Evolutionary conservation across 2,329 filamentous ascomycete species (phyloP).

Genomic region (Apiospora sp.): DNA sequence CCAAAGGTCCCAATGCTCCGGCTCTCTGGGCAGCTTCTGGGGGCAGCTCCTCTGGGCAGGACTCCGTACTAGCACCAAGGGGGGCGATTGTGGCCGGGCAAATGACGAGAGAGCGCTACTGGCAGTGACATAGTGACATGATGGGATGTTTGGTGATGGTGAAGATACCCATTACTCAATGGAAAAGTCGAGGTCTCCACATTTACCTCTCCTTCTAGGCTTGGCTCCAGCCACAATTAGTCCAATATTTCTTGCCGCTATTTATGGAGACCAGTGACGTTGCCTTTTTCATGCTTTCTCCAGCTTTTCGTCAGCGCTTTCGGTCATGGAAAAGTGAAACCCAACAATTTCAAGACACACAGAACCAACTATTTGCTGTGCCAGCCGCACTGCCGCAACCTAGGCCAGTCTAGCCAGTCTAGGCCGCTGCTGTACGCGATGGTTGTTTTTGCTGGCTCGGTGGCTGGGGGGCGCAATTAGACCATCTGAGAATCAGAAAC

Average conservation of each 20-base stretch:
- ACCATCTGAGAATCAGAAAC: not conserved
- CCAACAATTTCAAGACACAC: not conserved
- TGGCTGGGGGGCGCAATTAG: not conserved
- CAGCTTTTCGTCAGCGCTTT: constrained; percentile 2
- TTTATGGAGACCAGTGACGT: constrained; percentile 9
- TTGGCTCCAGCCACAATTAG: constrained; percentile 6
- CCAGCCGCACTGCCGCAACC: constrained; percentile 9
- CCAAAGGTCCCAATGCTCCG: not conserved
- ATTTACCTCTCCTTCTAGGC: not conserved
- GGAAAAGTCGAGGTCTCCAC: not conserved
- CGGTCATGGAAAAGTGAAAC: not conserved
- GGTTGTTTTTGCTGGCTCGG: not conserved
- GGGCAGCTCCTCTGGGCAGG: too few relatives aligned
- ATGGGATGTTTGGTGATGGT: not conserved
- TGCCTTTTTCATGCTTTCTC: constrained; percentile 16
- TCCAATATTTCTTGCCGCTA: not conserved
- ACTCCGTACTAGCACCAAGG: too few relatives aligned
- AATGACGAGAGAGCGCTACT: not conserved
- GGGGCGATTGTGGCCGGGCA: not conserved
- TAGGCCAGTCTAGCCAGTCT: not conserved
- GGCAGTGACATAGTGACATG: not conserved
- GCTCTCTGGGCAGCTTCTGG: not conserved
- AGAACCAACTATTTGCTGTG: not conserved
- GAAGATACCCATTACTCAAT: constrained; percentile 1
- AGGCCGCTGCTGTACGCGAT: too few relatives aligned